Conservation (phyloP, 352 stramenopile species). For the Globisporangium parvum region DNA sequence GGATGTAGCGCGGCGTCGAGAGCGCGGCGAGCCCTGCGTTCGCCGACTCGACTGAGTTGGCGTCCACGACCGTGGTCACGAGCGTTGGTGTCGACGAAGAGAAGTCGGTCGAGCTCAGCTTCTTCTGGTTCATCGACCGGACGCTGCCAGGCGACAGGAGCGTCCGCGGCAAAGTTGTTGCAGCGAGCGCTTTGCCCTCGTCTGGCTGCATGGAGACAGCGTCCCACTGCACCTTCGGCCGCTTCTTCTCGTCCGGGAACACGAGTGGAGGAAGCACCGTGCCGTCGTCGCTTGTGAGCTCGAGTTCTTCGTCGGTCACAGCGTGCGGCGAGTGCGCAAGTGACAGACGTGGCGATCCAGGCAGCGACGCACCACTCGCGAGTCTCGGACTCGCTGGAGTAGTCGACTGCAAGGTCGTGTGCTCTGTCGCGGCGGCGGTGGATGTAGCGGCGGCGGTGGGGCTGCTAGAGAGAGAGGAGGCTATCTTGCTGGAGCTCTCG, state of each 20-base stretch:
- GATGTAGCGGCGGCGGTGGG: too few relatives aligned
- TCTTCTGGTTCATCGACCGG: slow-evolving; percentile 9
- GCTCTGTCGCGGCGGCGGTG: too few relatives aligned
- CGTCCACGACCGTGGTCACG: not conserved
- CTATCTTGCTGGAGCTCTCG: too few relatives aligned
- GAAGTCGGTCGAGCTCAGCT: slow-evolving; percentile 6
- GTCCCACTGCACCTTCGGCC: slow-evolving; percentile 2
- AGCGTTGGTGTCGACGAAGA: slow-evolving; percentile 7
- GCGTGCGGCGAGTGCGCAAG: slow-evolving; percentile 1
- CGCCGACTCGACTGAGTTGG: not conserved
- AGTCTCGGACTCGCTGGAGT: not conserved
- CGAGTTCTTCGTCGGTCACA: slow-evolving; percentile 9
- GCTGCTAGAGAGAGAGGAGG: too few relatives aligned
- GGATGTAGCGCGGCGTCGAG: slow-evolving; percentile 4
- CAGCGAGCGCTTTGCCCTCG: not conserved
- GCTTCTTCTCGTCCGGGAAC: slow-evolving; percentile 11
- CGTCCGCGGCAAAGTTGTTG: not conserved
- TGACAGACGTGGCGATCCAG: not conserved
- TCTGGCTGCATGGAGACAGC: slow-evolving; percentile 6
- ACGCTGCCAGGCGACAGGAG: not conserved
- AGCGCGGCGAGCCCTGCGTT: not conserved
- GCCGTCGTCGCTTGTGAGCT: not conserved
- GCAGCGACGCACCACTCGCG: not conserved
- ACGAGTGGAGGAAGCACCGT: slow-evolving; percentile 11
- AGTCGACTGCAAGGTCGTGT: not conserved